phyloP scores from a whole-genome alignment of 768 basidiomycete species.

The Cyclocybe aegerita region DNA sequence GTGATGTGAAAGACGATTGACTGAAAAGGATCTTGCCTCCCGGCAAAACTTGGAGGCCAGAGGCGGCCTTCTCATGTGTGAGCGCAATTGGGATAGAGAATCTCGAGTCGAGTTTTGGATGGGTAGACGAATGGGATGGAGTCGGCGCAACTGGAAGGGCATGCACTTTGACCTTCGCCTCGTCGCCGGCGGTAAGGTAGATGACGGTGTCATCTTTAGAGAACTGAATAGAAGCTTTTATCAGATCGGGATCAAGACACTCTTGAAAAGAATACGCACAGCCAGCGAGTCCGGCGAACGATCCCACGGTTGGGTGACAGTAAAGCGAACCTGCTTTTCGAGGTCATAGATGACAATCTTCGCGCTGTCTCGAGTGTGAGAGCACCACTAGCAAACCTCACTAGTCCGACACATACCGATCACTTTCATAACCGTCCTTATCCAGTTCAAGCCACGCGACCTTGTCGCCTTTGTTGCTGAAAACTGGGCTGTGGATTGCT shows the following conservation, averaged over 20 bases:
- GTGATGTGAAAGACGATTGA: conserved; percentile 70
- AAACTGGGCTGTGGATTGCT: conserved; percentile 72
- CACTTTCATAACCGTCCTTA: conserved; percentile 87
- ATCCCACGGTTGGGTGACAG: conserved; percentile 84
- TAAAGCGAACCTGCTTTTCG: conserved; percentile 60
- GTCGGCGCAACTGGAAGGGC: conserved; percentile 65
- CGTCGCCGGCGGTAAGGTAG: conserved; percentile 76
- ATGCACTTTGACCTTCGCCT: conserved; percentile 76
- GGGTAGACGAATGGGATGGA: conserved; percentile 50
- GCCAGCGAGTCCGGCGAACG: conserved; percentile 64
- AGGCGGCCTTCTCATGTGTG: conserved; percentile 55
- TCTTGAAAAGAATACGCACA: conserved; percentile 38
- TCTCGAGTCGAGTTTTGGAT: conserved; percentile 46
- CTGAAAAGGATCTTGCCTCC: conserved; percentile 68
- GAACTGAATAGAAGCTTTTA: conserved; percentile 49
- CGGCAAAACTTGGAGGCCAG: conserved; percentile 61
- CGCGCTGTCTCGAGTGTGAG: conserved; percentile 37
- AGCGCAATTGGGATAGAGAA: conserved; percentile 58
- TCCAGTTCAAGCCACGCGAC: conserved; percentile 88
- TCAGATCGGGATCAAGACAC: background rate
- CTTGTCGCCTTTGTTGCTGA: conserved; percentile 66
- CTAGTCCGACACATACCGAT: conserved; percentile 46
- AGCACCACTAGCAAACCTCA: background rate
- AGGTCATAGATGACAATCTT: conserved; percentile 83
- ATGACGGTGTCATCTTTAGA: conserved; percentile 66